phyloP scores from a whole-genome alignment of 2,329 filamentous ascomycete species.

The Ambrosiella cleistominuta region DNA sequence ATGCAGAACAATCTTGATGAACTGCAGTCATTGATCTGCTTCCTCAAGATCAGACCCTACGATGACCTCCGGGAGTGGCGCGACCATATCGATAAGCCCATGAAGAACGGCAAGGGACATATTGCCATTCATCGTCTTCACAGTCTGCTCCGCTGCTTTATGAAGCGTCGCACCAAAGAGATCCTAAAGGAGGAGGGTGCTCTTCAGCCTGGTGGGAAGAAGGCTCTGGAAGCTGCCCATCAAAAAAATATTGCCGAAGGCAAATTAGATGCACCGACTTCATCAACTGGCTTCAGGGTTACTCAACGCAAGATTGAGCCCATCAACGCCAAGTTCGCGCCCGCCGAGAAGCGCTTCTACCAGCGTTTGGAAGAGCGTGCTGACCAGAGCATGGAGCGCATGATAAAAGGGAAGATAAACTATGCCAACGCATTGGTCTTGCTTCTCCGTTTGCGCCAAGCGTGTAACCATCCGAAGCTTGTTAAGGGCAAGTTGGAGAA shows the following conservation, averaged over 20 bases:
- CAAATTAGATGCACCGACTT: slow-evolving; percentile 21
- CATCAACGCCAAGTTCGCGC: slow-evolving; percentile 59
- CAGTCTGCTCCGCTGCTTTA: slow-evolving; percentile 74
- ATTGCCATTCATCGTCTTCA: slow-evolving; percentile 78
- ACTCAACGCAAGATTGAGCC: slow-evolving; percentile 79
- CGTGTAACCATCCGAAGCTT: slow-evolving; percentile 84
- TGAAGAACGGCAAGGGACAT: slow-evolving; percentile 79
- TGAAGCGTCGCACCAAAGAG: slow-evolving; percentile 97
- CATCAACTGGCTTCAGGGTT: slow-evolving; percentile 63
- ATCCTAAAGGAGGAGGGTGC: slow-evolving; percentile 81
- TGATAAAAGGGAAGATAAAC: slow-evolving; percentile 71
- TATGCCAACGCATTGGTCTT: slow-evolving; percentile 90
- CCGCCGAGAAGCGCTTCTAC: slow-evolving; percentile 73
- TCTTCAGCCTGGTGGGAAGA: slow-evolving; percentile 57
- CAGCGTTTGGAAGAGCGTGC: slow-evolving; percentile 66
- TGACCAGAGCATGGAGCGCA: slow-evolving; percentile 68
- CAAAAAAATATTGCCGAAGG: slow-evolving; percentile 23
- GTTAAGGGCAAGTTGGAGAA: slow-evolving; percentile 78
- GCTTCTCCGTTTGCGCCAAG: slow-evolving; percentile 75
- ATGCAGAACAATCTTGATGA: slow-evolving; percentile 98
- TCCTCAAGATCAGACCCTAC: slow-evolving; percentile 81
- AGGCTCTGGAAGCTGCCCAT: slow-evolving; percentile 25
- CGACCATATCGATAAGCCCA: slow-evolving; percentile 70
- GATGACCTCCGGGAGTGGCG: slow-evolving; percentile 78
- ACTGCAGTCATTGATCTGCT: slow-evolving; percentile 80